phyloP scores from a whole-genome alignment of 2,329 filamentous ascomycete species.

The Chlorencoelia australis region DNA sequence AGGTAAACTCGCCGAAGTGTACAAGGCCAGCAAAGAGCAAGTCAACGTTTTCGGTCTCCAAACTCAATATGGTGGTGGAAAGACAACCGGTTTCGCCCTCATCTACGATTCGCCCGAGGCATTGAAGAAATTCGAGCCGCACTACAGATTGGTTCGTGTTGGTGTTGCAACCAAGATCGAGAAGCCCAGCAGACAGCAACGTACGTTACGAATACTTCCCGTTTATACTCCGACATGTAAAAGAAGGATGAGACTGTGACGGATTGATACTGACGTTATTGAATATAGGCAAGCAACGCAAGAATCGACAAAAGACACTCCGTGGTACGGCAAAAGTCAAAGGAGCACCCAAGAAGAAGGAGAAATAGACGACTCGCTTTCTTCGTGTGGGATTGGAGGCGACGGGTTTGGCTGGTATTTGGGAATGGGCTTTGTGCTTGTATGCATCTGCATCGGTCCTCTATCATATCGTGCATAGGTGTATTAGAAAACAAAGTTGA shows the following conservation, averaged over 20 bases:
- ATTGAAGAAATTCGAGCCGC: slow-evolving; percentile 99
- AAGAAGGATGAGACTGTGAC: too few relatives aligned
- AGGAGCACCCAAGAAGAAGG: slow-evolving; percentile 91
- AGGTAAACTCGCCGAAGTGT: slow-evolving; percentile 84
- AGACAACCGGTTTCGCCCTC: slow-evolving; percentile 97
- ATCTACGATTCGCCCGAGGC: slow-evolving; percentile 97
- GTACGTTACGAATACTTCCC: slow-evolving; percentile 56
- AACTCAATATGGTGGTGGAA: slow-evolving; percentile 98
- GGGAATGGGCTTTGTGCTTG: slow-evolving; percentile 22
- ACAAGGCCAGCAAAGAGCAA: slow-evolving; percentile 98
- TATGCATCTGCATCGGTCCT: slow-evolving; percentile 23
- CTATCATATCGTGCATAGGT: slow-evolving; percentile 18
- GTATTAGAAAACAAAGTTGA: slow-evolving; percentile 15
- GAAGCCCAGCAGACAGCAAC: slow-evolving; percentile 96
- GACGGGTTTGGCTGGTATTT: slow-evolving; percentile 24
- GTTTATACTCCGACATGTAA: background rate
- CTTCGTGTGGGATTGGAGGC: slow-evolving; percentile 19
- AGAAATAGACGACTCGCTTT: slow-evolving; percentile 53
- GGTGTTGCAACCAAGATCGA: slow-evolving; percentile 90
- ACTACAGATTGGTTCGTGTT: slow-evolving; percentile 92
- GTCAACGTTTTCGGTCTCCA: slow-evolving; percentile 97
- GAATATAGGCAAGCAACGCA: slow-evolving; percentile 92
- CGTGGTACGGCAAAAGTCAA: slow-evolving; percentile 97
- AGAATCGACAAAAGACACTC: slow-evolving; percentile 99
- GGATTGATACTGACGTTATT: slow-evolving; percentile 16